These are phyloP conservation scores for Avicennia marina DNA, from an alignment of 257 asterid genomes.

Conservation along the genomic window DNA sequence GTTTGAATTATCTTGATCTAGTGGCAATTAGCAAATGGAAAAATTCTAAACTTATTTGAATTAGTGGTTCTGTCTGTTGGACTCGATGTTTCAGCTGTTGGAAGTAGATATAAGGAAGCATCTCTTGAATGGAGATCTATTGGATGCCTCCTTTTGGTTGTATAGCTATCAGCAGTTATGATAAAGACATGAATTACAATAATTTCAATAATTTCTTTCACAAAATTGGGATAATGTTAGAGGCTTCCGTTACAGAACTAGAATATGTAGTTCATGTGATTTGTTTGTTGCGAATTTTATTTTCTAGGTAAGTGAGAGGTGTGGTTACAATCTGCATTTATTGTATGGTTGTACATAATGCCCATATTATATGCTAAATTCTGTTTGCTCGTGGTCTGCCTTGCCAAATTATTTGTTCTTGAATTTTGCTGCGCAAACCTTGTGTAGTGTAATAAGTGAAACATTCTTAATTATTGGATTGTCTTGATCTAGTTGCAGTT, in stretches of 20 bases:
- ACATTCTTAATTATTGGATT: not conserved
- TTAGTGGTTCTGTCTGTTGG: not conserved
- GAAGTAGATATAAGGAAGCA: not conserved
- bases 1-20: conserved; percentile 12
- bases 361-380: not conserved
- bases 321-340: not conserved
- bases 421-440: not conserved
- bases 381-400: not conserved
- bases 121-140: not conserved
- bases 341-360: not conserved
- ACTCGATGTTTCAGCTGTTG: conserved; percentile 9
- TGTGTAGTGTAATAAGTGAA: not conserved
- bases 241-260: not conserved
- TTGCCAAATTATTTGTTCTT: not conserved
- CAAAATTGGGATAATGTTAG: not conserved
- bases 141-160: conserved; percentile 8
- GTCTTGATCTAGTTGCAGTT: too few relatives aligned
- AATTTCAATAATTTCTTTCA: not conserved
- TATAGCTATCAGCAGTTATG: not conserved
- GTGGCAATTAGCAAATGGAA: conserved; percentile 9
- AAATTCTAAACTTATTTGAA: not conserved
- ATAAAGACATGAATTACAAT: not conserved
- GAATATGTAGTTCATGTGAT: not conserved
- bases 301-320: not conserved
- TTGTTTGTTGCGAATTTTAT: not conserved